Base-by-base conservation (phyloP, 768 basidiomycete genomes). In the Lentinula lateritia region DNA sequence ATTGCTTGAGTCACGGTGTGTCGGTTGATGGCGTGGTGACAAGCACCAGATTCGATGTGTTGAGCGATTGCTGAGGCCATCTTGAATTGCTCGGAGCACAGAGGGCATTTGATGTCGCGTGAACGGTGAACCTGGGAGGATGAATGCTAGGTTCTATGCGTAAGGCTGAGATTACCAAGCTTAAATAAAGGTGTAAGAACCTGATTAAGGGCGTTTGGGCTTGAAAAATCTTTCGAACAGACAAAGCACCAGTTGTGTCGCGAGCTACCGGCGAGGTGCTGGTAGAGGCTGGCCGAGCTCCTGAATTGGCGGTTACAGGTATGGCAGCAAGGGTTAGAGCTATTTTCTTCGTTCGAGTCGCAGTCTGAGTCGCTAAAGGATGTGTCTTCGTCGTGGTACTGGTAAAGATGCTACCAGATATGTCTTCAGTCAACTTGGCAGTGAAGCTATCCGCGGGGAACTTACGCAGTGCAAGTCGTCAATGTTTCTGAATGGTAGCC, bases 31-130 rank as follows among this genome's bases (percentile, higher is more conserved):
- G 69, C 70, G 43, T 62, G 58, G 18, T 72, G 70, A 56, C 76
- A 77, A 0, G 54, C 43, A 4, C 76, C 78, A 1, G 73, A 73
- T 61, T 80, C 79, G 58, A 79, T 67, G 63, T 80, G 79, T 12
- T 69, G 66, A 2, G 75, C 72, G 7, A 79, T 70, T 3, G 71
- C 72, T 16, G 78, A 77, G 3, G 72, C 68, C 15, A 68, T 68
- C 48, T 73, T 75, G 66, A 76, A 78, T 46, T 54, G 67, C 43
- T 66, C 63, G 16, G 52, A 34, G 66, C 76, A 80, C 36, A 74
- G 66, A 1, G 74, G 75, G 56, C 77, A 78, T 39, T 65, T 60
- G 39, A 72, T 52, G 9, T 61, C 61, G 32, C 70, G 66, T 4
- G 60, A 52, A n/a, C 52, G 60, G 61, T 76, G 75, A 6, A 71